These are phyloP conservation scores for Rhizopogon rudus DNA, from an alignment of 768 basidiomycete genomes.

Conservation along the genomic window DNA sequence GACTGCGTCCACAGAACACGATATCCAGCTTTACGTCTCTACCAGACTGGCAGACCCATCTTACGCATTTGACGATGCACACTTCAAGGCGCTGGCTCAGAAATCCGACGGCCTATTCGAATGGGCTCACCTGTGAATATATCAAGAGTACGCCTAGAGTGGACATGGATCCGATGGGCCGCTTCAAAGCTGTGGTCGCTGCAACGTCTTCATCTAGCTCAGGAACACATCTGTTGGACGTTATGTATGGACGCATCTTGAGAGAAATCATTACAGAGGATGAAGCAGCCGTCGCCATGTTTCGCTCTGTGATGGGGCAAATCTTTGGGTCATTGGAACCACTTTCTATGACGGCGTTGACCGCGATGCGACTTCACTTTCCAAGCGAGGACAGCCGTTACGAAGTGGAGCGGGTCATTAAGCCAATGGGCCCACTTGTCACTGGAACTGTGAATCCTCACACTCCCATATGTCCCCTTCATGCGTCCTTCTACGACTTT, in stretches of 20 bases:
- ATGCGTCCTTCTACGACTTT: conserved; percentile 25
- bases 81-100: not conserved
- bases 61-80: not conserved
- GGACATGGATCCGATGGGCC: not conserved
- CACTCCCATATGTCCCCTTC: conserved; percentile 11
- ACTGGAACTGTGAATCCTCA: not conserved
- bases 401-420: conserved; percentile 1
- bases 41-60: not conserved
- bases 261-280: not conserved
- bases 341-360: not conserved
- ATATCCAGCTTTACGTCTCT: conserved; percentile 1
- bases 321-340: not conserved
- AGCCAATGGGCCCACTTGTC: conserved; percentile 2
- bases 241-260: not conserved
- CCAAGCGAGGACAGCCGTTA: not conserved
- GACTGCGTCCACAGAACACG: not conserved
- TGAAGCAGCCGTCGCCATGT: not conserved
- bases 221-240: not conserved
- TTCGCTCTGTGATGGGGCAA: not conserved
- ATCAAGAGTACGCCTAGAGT: not conserved
- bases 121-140: conserved; percentile 5
- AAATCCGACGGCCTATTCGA: conserved; percentile 6
- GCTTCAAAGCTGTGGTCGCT: not conserved
- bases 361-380: not conserved
- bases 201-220: not conserved